Evolutionary conservation across 371 early-diverging fungal species (phyloP).

Genomic region (Zancudomyces culisetae): DNA sequence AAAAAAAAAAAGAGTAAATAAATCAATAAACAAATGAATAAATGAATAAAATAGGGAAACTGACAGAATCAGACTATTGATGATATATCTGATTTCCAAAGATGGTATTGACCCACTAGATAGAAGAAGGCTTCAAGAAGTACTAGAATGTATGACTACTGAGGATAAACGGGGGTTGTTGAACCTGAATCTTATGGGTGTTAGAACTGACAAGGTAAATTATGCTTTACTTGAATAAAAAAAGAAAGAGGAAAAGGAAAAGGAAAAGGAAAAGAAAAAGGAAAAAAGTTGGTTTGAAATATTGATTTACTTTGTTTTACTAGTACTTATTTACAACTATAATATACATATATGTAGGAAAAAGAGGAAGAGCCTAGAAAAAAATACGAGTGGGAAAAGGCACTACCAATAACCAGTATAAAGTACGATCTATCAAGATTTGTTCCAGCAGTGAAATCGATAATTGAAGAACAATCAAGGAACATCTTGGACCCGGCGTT

Average conservation of each 20-base stretch:
- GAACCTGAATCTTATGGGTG: slow-evolving; percentile 9
- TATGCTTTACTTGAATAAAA: neutral
- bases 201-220: slow-evolving; percentile 13
- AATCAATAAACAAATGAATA: too few relatives aligned
- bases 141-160: slow-evolving; percentile 14
- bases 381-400: slow-evolving; percentile 10
- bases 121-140: slow-evolving; percentile 16
- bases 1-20: too few relatives aligned
- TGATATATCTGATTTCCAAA: slow-evolving; percentile 14
- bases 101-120: slow-evolving; percentile 13
- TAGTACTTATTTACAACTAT: too few relatives aligned
- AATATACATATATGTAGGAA: neutral
- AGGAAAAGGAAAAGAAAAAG: neutral
- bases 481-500: neutral
- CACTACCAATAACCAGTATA: neutral
- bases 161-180: slow-evolving; percentile 18
- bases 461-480: slow-evolving; percentile 4
- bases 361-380: neutral
- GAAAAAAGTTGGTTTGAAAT: too few relatives aligned
- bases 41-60: slow-evolving; percentile 13
- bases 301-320: too few relatives aligned
- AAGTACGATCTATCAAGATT: slow-evolving; percentile 5
- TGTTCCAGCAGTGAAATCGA: slow-evolving; percentile 15
- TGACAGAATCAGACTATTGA: slow-evolving; percentile 13
- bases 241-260: neutral